Percentiles rank a stretch among this genome's conserved stretches.
Evolutionary conservation across 768 basidiomycete species (phyloP).

Genomic region (Lentinula lateritia): DNA sequence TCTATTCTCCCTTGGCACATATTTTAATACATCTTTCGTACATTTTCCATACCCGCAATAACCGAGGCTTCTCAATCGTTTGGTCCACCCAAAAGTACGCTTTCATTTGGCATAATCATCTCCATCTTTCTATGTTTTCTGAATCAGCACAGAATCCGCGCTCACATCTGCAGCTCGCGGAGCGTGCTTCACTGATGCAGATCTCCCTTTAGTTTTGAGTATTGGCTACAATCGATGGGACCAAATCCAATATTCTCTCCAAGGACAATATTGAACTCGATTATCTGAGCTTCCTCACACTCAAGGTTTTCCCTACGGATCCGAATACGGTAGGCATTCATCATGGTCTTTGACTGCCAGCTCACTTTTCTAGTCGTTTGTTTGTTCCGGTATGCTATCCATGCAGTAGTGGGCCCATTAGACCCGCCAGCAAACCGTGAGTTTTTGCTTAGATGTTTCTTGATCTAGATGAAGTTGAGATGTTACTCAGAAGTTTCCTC

Average conservation of each 20-base stretch:
- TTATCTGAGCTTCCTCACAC: neutral
- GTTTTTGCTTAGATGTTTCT: neutral
- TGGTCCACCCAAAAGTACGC: conserved; percentile 81
- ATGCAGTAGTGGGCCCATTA: conserved; percentile 18
- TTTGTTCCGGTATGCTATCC: conserved; percentile 82
- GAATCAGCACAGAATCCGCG: neutral
- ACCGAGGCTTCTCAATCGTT: conserved; percentile 89
- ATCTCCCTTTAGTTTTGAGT: neutral
- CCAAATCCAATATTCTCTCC: neutral
- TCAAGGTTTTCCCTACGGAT: neutral
- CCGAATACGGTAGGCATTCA: neutral
- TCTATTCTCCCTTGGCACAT: neutral
- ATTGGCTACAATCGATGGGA: neutral
- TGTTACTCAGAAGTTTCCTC: neutral
- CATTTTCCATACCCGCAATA: conserved; percentile 93
- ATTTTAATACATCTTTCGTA: conserved; percentile 1
- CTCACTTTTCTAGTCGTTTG: conserved; percentile 51
- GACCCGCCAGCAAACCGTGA: conserved; percentile 3
- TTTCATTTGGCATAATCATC: neutral
- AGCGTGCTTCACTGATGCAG: neutral
- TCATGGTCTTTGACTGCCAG: no score
- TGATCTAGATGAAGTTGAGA: neutral
- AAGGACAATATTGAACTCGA: neutral
- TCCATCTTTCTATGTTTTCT: neutral
- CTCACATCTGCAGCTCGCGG: neutral